phyloP scores from a whole-genome alignment of 2,329 filamentous ascomycete genomes.

The Cladosporium halotolerans region DNA sequence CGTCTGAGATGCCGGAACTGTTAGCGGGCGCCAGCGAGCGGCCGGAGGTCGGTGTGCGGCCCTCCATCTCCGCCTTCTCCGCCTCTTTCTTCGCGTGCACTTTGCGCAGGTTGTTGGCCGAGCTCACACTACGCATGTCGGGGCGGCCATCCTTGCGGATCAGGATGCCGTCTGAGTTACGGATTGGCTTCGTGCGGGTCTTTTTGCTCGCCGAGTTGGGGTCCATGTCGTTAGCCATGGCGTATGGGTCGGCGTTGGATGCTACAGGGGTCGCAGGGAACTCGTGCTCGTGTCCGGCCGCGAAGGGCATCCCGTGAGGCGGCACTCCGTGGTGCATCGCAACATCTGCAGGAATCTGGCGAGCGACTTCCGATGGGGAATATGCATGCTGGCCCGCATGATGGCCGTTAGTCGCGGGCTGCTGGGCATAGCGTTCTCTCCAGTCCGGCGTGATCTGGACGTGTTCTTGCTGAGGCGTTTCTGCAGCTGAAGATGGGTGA shows the following conservation, averaged over 20 bases:
- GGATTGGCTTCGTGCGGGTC: slow-evolving; percentile 44
- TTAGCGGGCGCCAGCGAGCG: slow-evolving; percentile 12
- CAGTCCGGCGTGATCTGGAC: slow-evolving; percentile 30
- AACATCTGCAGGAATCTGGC: background rate
- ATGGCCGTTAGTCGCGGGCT: slow-evolving; percentile 32
- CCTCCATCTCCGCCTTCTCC: slow-evolving; percentile 28
- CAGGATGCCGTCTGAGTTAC: slow-evolving; percentile 45
- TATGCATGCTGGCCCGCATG: slow-evolving; percentile 23
- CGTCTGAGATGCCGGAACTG: slow-evolving; percentile 8
- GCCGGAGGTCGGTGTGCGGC: slow-evolving; percentile 18
- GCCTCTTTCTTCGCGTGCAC: slow-evolving; percentile 46
- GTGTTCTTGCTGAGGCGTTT: slow-evolving; percentile 21
- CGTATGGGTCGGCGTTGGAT: slow-evolving; percentile 14
- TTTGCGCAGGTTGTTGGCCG: slow-evolving; percentile 46
- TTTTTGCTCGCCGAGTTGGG: slow-evolving; percentile 33
- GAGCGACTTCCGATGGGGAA: slow-evolving; percentile 14
- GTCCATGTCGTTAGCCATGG: slow-evolving; percentile 15
- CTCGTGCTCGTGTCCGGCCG: slow-evolving; percentile 17
- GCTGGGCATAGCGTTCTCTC: slow-evolving; percentile 32
- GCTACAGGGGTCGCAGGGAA: slow-evolving; percentile 21
- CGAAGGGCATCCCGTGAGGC: slow-evolving; percentile 10
- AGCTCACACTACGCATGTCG: slow-evolving; percentile 47
- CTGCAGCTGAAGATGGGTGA: slow-evolving; percentile 14
- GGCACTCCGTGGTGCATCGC: slow-evolving; percentile 10
- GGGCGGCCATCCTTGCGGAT: slow-evolving; percentile 47